A percentile compares a stretch with the other conserved stretches of the same genome.
Conservation (phyloP, 345 rosid genomes). For the Hibiscus mutabilis region DNA sequence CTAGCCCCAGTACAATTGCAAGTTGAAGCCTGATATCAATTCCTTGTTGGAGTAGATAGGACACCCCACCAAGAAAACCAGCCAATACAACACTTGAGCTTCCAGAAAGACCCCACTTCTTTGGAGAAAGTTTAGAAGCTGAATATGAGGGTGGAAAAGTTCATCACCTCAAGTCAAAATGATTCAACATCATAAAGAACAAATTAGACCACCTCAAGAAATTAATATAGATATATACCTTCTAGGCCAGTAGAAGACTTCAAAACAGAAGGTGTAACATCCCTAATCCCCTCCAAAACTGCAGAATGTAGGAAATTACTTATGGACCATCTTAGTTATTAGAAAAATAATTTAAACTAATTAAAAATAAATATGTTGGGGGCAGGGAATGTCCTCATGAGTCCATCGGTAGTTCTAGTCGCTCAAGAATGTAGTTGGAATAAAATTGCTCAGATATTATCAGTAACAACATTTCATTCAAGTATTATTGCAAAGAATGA, state of each 20-base stretch:
- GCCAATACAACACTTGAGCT: constrained; percentile 47
- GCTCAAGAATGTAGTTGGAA: neutral
- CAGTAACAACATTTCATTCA: neutral
- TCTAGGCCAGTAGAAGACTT: constrained; percentile 81
- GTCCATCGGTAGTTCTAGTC: neutral
- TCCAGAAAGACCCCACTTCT: constrained; percentile 83
- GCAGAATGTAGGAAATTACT: constrained; percentile 13
- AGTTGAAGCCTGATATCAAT: constrained; percentile 75
- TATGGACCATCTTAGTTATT: neutral
- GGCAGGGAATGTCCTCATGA: neutral
- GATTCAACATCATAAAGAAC: neutral
- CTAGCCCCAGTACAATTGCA: constrained; percentile 53
- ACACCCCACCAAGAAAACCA: constrained; percentile 58
- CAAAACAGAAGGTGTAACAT: constrained; percentile 64
- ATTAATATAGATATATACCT: constrained; percentile 37
- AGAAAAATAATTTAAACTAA: neutral
- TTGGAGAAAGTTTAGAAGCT: constrained; percentile 70
- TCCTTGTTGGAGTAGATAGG: constrained; percentile 65
- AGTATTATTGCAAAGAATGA: neutral
- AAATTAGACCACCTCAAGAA: neutral
- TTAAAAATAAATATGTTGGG: neutral
- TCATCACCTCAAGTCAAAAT: neutral
- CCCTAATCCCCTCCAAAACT: constrained; percentile 84
- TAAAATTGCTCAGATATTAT: neutral
- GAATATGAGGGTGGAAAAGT: constrained; percentile 9